Percentiles rank a stretch among this genome's conserved stretches.
Evolutionary conservation across 371 early-diverging fungal genomes (phyloP).

Genomic region (Parasitella parasitica): DNA sequence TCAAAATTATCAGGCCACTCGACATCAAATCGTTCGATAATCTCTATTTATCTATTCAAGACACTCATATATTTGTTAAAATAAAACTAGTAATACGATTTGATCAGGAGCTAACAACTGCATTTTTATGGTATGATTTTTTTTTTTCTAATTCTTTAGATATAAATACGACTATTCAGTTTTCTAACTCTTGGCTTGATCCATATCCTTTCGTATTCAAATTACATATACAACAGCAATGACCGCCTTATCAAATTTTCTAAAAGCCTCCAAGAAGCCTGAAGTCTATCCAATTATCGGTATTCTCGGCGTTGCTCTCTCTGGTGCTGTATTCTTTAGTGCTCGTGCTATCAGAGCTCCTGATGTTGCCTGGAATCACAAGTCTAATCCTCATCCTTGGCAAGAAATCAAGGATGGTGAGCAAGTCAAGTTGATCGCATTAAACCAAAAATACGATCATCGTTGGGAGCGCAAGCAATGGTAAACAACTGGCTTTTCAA

Average conservation of each 20-base stretch:
- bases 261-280: constrained; percentile 39
- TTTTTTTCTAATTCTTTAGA: neutral
- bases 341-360: constrained; percentile 34
- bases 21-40: neutral
- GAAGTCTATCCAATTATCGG: constrained; percentile 42
- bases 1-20: neutral
- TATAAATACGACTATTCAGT: neutral
- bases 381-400: constrained; percentile 24
- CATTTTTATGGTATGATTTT: neutral
- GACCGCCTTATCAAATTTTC: constrained; percentile 21
- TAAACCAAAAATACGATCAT: constrained; percentile 36
- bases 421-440: constrained; percentile 39
- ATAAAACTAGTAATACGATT: neutral
- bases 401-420: constrained; percentile 36
- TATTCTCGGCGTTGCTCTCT: constrained; percentile 35
- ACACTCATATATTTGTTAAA: neutral
- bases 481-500: constrained; percentile 12
- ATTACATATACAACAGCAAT: neutral
- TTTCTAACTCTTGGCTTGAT: neutral
- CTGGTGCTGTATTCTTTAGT: constrained; percentile 36
- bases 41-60: neutral
- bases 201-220: neutral
- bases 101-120: neutral
- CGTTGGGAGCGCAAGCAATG: constrained; percentile 41
- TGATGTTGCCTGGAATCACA: constrained; percentile 41